Percentiles rank a stretch among this genome's conserved stretches.
These are phyloP conservation scores for Lichina pygmaea DNA, from an alignment of 495 filamentous ascomycete species.

Conservation along the genomic window DNA sequence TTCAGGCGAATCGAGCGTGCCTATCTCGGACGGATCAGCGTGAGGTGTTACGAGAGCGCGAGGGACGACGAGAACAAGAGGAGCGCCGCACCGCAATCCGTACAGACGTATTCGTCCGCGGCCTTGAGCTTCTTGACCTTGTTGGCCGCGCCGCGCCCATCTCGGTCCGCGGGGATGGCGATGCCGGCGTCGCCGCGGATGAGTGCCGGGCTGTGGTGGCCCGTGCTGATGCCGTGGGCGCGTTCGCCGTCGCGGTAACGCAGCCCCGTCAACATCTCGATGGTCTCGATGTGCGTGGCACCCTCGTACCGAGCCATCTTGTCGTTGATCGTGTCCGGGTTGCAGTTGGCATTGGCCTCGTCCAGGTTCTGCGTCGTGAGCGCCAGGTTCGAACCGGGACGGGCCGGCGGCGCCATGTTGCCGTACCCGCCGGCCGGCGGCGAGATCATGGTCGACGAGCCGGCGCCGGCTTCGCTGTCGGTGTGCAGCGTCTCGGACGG, in stretches of 20 bases:
- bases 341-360: constrained; percentile 37
- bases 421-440: constrained; percentile 13
- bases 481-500: constrained; percentile 19
- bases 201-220: constrained; percentile 46
- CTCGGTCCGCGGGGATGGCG: constrained; percentile 52
- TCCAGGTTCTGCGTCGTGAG: constrained; percentile 59
- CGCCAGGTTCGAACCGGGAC: constrained; percentile 30
- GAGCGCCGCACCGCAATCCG: constrained; percentile 45
- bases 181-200: constrained; percentile 73
- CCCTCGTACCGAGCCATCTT: constrained; percentile 55
- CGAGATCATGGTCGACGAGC: constrained; percentile 8
- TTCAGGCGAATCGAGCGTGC: constrained; percentile 73
- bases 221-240: constrained; percentile 69
- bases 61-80: background rate
- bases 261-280: constrained; percentile 83
- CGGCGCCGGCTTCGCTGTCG: constrained; percentile 9
- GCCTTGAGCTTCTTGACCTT: constrained; percentile 66
- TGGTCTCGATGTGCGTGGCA: constrained; percentile 53
- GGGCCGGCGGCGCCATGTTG: constrained; percentile 42
- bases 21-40: constrained; percentile 8
- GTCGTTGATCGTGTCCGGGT: constrained; percentile 46
- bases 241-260: constrained; percentile 74
- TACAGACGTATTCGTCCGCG: constrained; percentile 84
- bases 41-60: background rate
- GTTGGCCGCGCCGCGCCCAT: constrained; percentile 41